Evolutionary conservation across 495 filamentous ascomycete genomes (phyloP).

Genomic region (Penicillium fimorum): DNA sequence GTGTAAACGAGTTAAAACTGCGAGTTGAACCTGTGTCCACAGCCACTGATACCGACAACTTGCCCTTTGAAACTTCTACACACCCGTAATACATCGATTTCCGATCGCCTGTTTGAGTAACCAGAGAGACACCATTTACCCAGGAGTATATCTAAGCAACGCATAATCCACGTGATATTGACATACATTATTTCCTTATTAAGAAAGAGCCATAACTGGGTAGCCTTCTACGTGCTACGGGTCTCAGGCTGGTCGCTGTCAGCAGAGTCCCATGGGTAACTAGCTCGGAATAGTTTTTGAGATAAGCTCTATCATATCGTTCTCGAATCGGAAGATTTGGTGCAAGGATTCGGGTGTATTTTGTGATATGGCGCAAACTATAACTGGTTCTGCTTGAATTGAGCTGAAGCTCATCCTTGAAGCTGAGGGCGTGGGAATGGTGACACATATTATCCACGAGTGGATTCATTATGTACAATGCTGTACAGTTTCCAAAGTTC

Average conservation of each 20-base stretch:
- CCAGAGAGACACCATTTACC: neutral
- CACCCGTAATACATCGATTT: slow-evolving; percentile 3
- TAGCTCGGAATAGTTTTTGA: neutral
- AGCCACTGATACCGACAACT: neutral
- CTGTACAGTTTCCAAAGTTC: neutral
- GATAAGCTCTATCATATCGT: neutral
- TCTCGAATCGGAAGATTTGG: neutral
- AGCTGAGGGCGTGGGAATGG: slow-evolving; percentile 5
- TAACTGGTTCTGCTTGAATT: neutral
- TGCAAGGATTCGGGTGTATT: neutral
- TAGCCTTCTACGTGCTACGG: neutral
- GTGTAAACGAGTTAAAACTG: neutral
- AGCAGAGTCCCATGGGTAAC: neutral
- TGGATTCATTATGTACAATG: neutral
- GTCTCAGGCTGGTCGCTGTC: neutral
- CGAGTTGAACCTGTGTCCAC: neutral
- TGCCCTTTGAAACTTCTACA: neutral
- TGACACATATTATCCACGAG: neutral
- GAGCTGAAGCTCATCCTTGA: slow-evolving; percentile 5
- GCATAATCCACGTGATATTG: neutral
- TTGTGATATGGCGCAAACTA: neutral
- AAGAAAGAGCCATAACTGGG: neutral
- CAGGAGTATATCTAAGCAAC: neutral
- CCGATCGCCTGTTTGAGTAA: neutral
- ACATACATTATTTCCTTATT: neutral